A percentile compares a stretch with the other conserved stretches of the same genome.
Evolutionary conservation across 768 basidiomycete genomes (phyloP).

Genomic region (Mycena crocata): DNA sequence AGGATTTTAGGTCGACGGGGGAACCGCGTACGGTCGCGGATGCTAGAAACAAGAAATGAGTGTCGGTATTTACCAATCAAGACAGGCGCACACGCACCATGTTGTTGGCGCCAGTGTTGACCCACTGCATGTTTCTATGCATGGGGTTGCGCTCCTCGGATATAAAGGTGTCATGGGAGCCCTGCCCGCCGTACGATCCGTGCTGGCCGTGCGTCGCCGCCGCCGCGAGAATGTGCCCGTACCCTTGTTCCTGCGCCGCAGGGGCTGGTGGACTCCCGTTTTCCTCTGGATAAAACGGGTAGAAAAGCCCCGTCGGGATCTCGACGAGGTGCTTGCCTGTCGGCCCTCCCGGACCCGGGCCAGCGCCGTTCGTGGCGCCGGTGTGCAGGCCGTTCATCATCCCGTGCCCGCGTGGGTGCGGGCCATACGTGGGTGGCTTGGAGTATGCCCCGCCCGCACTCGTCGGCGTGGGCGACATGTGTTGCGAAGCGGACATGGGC

Average conservation of each 20-base stretch:
- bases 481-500: constrained; percentile 52
- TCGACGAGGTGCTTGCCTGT: constrained; percentile 66
- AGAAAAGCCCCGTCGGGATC: constrained; percentile 77
- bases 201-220: constrained; percentile 65
- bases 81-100: constrained; percentile 48
- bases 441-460: constrained; percentile 33
- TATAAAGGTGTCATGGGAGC: constrained; percentile 73
- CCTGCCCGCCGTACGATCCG: constrained; percentile 65
- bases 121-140: constrained; percentile 41
- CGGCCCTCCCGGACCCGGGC: constrained; percentile 4
- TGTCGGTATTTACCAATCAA: neutral
- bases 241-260: constrained; percentile 51
- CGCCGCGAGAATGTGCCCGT: constrained; percentile 66
- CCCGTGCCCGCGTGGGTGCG: constrained; percentile 54
- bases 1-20: constrained; percentile 34
- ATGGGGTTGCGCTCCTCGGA: constrained; percentile 71
- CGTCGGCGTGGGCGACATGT: constrained; percentile 54
- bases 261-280: constrained; percentile 34
- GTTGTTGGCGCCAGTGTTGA: too few species aligned
- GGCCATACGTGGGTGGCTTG: constrained; percentile 43
- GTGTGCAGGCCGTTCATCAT: constrained; percentile 52
- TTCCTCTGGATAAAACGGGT: constrained; percentile 80
- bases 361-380: constrained; percentile 49
- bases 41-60: constrained; percentile 15
- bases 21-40: constrained; percentile 40